These are phyloP conservation scores for Porphyrellus sp. DNA, from an alignment of 1,284 basidiomycete genomes.

Conservation along the genomic window DNA sequence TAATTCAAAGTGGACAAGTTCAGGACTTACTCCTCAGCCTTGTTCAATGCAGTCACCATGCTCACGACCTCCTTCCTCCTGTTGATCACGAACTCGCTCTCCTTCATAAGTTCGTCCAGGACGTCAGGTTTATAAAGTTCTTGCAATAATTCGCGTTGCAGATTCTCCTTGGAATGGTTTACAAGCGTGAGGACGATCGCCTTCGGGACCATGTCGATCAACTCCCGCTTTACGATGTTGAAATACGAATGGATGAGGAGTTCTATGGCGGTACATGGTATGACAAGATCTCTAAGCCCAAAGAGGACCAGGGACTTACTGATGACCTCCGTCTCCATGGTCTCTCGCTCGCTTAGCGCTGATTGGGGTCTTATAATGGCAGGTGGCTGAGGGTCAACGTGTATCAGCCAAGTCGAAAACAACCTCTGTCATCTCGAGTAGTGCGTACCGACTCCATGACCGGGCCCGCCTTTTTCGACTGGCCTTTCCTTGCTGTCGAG, in stretches of 20 bases:
- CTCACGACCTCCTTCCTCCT: conserved; percentile 85
- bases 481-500: conserved; percentile 70
- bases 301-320: conserved; percentile 59
- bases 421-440: not conserved
- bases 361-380: conserved; percentile 86
- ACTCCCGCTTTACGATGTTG: conserved; percentile 97
- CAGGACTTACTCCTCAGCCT: conserved; percentile 80
- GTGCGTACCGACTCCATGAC: conserved; percentile 74
- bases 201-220: conserved; percentile 99
- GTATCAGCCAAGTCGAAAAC: not conserved
- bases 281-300: not conserved
- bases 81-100: conserved; percentile 81
- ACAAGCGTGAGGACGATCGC: conserved; percentile 95
- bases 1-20: not conserved
- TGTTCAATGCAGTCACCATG: conserved; percentile 88
- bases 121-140: conserved; percentile 92
- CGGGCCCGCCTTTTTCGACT: conserved; percentile 62
- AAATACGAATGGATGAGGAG: conserved; percentile 91
- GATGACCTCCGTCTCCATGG: conserved; percentile 99
- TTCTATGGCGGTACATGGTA: conserved; percentile 46
- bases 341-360: conserved; percentile 92
- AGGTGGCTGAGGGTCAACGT: conserved; percentile 58
- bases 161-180: conserved; percentile 86
- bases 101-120: conserved; percentile 88
- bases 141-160: conserved; percentile 86